Evolutionary conservation across 2,329 filamentous ascomycete genomes (phyloP), one percentile per base, ranked within the genome.

Genomic region (Colletotrichum sp.): DNA sequence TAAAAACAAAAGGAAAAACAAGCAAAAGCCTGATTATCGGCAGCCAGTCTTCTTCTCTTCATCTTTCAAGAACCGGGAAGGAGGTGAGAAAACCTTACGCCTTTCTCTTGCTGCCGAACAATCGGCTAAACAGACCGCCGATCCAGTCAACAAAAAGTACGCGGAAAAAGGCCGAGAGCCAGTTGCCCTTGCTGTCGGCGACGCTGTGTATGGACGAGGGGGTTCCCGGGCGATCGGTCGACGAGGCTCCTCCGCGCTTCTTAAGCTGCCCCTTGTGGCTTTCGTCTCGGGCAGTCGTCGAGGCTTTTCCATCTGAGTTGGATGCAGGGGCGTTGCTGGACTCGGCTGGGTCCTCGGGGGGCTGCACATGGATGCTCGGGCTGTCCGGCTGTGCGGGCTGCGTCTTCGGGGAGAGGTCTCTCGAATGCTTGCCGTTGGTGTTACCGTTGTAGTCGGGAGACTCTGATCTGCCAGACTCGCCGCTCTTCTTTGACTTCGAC

Each of bases 111-210:
- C 63, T 76, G 65, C 75, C 61, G 73, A 77, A 78, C n/a, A 78
- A 24, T 7, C 72, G 77, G 68, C 65, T 68, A 80, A 82, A 74
- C 6, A 87, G 76, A 14, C 83, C 82, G 4, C 85, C 84, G 16
- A 87, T 80, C 82, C 83, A 85, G 66, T 86, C 84, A 59, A 86
- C 83, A 75, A 87, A 84, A 2, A 86, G 66, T 5, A 84, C 75
- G 36, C 78, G 81, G 64, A 86, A 78, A 69, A 86, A 83, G 12
- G 81, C 78, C 34, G 77, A 77, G 24, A 87, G 77, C 86, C 85
- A 85, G 61, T 78, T 77, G 16, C 76, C 76, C 66, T 80, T 79
- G 64, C 68, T 77, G 9, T 71, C 78, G 14, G 80, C 72, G 12
- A 80, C 71, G 13, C 77, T 77, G 69, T 80, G 77, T 26, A 77